Percentiles rank a stretch among this genome's conserved stretches.
Evolutionary conservation across 495 filamentous ascomycete species (phyloP).

Genomic region (Penicillium simplicissimum): DNA sequence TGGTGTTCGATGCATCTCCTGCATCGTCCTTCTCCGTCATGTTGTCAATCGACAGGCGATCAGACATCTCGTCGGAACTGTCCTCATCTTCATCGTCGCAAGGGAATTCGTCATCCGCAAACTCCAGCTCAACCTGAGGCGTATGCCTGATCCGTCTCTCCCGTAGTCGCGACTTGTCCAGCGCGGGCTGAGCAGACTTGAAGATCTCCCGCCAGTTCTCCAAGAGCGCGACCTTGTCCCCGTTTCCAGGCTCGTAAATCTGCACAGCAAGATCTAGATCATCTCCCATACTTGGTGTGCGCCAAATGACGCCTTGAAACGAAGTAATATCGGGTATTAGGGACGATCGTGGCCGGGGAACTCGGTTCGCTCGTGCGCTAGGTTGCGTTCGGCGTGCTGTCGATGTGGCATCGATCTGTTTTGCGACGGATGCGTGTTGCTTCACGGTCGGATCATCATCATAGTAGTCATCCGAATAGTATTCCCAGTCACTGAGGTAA

Average conservation of each 20-base stretch:
- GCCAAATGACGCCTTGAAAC: slow-evolving; percentile 48
- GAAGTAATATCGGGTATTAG: slow-evolving; percentile 27
- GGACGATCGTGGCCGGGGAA: slow-evolving; percentile 10
- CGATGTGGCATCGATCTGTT: slow-evolving; percentile 14
- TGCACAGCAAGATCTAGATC: slow-evolving; percentile 33
- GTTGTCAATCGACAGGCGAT: slow-evolving; percentile 16
- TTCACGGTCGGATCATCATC: slow-evolving; percentile 46
- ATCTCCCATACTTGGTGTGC: slow-evolving; percentile 22
- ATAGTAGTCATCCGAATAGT: slow-evolving; percentile 53
- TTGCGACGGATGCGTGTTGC: slow-evolving; percentile 8
- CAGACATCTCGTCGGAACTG: slow-evolving; percentile 25
- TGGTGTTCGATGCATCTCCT: slow-evolving; percentile 29
- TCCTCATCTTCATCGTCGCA: slow-evolving; percentile 10
- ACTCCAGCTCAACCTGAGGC: not conserved
- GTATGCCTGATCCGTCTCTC: slow-evolving; percentile 10
- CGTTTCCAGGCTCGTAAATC: slow-evolving; percentile 40
- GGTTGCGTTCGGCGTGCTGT: slow-evolving; percentile 17
- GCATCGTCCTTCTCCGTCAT: slow-evolving; percentile 17
- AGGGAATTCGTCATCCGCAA: slow-evolving; percentile 15
- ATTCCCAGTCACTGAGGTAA: slow-evolving; percentile 52
- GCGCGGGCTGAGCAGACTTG: slow-evolving; percentile 37
- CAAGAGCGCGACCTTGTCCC: slow-evolving; percentile 47
- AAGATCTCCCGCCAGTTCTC: slow-evolving; percentile 56
- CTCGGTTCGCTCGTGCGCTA: not conserved
- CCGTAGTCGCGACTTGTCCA: slow-evolving; percentile 29